Percentiles rank a stretch among this genome's conserved stretches.
These are phyloP conservation scores for Gymnopus androsaceus DNA, from an alignment of 1,284 basidiomycete species.

Conservation along the genomic window DNA sequence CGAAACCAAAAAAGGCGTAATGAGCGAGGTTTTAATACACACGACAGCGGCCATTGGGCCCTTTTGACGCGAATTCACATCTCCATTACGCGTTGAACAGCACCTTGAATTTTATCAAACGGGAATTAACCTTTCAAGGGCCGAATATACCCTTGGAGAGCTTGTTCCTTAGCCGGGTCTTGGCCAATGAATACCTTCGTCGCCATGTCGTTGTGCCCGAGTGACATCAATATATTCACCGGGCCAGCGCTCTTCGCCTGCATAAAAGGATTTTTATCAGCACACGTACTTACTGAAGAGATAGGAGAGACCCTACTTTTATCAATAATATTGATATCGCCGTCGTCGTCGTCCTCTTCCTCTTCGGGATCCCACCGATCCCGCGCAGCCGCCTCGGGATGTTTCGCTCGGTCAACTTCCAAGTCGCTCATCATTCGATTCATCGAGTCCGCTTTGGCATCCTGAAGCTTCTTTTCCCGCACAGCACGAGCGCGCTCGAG, in stretches of 20 bases:
- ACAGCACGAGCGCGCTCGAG: constrained; percentile 68
- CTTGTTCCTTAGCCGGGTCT: constrained; percentile 41
- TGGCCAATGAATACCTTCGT: constrained; percentile 65
- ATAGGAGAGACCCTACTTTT: constrained; percentile 49
- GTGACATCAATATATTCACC: constrained; percentile 73
- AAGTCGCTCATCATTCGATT: constrained; percentile 17
- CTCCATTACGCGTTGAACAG: background rate
- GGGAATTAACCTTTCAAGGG: background rate
- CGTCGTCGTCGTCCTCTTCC: constrained; percentile 64
- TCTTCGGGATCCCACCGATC: constrained; percentile 50
- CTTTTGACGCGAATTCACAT: background rate
- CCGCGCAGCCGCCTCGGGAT: constrained; percentile 8
- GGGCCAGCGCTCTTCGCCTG: constrained; percentile 68
- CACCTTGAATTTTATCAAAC: background rate
- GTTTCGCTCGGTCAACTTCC: constrained; percentile 14
- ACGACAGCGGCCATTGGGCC: background rate
- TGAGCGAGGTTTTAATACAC: background rate
- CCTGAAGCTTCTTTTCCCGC: constrained; percentile 64
- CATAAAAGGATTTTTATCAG: constrained; percentile 10
- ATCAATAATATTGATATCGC: constrained; percentile 67
- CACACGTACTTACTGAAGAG: constrained; percentile 1
- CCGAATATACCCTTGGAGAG: background rate
- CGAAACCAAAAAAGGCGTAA: background rate
- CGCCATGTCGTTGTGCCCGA: constrained; percentile 48
- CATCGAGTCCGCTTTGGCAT: constrained; percentile 18